Base-by-base conservation (phyloP, 2,329 filamentous ascomycete species). In the Monosporascus sp. region DNA sequence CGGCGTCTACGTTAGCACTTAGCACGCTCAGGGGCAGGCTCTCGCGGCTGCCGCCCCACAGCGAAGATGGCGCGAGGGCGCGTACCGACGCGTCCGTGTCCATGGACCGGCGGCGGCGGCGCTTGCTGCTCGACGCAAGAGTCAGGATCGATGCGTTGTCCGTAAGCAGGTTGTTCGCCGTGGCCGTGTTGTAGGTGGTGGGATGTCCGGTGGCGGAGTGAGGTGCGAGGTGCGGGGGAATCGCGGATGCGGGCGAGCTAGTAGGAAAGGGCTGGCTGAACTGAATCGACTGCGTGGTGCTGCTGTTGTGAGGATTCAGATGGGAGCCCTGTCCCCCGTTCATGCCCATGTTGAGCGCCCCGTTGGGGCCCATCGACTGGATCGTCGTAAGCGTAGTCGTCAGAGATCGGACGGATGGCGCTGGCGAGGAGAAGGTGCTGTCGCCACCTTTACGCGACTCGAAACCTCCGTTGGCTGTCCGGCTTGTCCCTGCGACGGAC, bases 91-190 rank as follows among this genome's bases (percentile, higher is more conserved):
- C 90, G 67, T 94, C 88, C 0, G 90, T 94, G 69, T 94, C 90
- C 71, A 93, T 85, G 31, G 88, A 92, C 56, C 89, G 83, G 48
- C 90, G 82, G 37, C 90, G 85, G 27, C 86, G 82, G 38, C 87
- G 83, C 72, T 93, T 91, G 59, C 87, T 90, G 0, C 88, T 92
- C 4, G 89, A 93, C 2, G 90, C 90, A 16, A 95, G 78, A 0
- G 90, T 95, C 56, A 95, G 73, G 61, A 95, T 92, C 26, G 89
- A 93, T 22, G 90, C 90, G 66, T 95, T 90, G 69, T 95, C 90
- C 1, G 88, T 91, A 36, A 93, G 76, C 6, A 93, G 79, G 63
- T 90, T 90, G 71, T 92, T 91, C 50, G 90, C 89, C 0, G 88
- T 93, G 2, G 88, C 88, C n/a, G 81, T 83, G 49, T 79, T 82